Evolutionary conservation across 768 basidiomycete genomes (phyloP).

Genomic region (Mycena olivaceomarginata): DNA sequence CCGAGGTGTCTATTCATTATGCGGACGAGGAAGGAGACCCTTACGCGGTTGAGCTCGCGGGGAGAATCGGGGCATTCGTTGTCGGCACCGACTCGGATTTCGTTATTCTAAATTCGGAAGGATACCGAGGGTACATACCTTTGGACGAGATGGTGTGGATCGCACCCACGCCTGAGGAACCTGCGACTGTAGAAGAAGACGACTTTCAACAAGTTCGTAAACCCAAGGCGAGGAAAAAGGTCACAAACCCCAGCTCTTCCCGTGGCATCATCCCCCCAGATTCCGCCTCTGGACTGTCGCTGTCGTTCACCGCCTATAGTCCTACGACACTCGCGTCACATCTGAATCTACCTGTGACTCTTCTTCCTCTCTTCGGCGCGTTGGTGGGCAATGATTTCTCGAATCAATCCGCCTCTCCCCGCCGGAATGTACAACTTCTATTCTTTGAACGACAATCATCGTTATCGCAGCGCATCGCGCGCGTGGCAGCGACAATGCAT

Average conservation of each 20-base stretch:
- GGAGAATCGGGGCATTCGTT: conserved; percentile 82
- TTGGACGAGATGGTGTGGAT: conserved; percentile 87
- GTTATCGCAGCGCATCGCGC: conserved; percentile 78
- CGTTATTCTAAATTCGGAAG: conserved; percentile 84
- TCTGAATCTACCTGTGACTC: conserved; percentile 78
- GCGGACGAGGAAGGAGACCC: conserved; percentile 92
- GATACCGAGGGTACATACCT: conserved; percentile 87
- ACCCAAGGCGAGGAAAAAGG: conserved; percentile 70
- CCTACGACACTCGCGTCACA: conserved; percentile 78
- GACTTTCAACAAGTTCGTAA: conserved; percentile 77
- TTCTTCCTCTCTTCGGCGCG: conserved; percentile 87
- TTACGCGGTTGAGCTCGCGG: conserved; percentile 90
- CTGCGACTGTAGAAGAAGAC: conserved; percentile 51
- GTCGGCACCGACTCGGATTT: conserved; percentile 90
- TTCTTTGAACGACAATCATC: conserved; percentile 82
- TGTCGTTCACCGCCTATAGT: conserved; percentile 77
- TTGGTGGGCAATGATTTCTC: conserved; percentile 90
- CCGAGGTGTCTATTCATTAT: conserved; percentile 74
- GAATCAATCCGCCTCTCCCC: conserved; percentile 66
- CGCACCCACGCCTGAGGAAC: conserved; percentile 50
- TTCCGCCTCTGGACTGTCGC: conserved; percentile 61
- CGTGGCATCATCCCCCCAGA: conserved; percentile 75
- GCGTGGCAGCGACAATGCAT: conserved; percentile 75
- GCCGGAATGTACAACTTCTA: conserved; percentile 71
- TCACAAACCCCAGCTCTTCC: conserved; percentile 50